phyloP scores from a whole-genome alignment of 768 basidiomycete species.

The Tricholoma matsutake region DNA sequence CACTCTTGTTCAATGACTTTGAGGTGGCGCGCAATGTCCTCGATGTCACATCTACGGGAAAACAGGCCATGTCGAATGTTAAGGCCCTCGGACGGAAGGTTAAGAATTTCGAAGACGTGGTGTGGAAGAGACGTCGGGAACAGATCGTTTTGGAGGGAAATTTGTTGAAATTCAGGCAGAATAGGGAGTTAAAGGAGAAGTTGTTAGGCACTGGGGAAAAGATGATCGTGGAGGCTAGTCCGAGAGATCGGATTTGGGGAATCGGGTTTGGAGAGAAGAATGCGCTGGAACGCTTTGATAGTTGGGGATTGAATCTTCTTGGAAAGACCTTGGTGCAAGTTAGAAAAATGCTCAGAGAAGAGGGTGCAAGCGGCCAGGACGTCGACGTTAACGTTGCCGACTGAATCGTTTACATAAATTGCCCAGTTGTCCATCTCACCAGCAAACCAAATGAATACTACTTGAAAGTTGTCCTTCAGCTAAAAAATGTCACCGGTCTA shows the following conservation, averaged over 20 bases:
- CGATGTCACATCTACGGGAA: constrained; percentile 27
- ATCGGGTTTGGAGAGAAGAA: constrained; percentile 52
- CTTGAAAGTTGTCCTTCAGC: no score
- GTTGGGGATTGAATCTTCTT: constrained; percentile 58
- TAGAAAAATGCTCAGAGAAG: constrained; percentile 30
- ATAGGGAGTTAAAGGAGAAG: constrained; percentile 35
- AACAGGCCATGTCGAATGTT: constrained; percentile 37
- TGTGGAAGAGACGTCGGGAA: constrained; percentile 45
- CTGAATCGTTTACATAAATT: no score
- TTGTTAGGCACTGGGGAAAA: constrained; percentile 47
- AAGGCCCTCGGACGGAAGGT: constrained; percentile 56
- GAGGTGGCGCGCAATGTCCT: constrained; percentile 43
- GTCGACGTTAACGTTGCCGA: not conserved
- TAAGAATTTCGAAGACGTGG: constrained; percentile 41
- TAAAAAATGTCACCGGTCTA: no score
- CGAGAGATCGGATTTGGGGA: constrained; percentile 61
- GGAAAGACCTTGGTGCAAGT: constrained; percentile 46
- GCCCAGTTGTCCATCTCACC: no score
- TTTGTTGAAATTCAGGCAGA: constrained; percentile 52
- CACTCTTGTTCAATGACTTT: constrained; percentile 49
- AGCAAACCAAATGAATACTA: no score
- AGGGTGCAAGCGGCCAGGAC: not conserved
- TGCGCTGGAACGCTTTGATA: constrained; percentile 36
- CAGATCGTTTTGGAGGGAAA: constrained; percentile 53
- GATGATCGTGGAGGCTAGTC: constrained; percentile 55